phyloP scores from a whole-genome alignment of 2,329 filamentous ascomycete species.

The Fonsecaea monophora region DNA sequence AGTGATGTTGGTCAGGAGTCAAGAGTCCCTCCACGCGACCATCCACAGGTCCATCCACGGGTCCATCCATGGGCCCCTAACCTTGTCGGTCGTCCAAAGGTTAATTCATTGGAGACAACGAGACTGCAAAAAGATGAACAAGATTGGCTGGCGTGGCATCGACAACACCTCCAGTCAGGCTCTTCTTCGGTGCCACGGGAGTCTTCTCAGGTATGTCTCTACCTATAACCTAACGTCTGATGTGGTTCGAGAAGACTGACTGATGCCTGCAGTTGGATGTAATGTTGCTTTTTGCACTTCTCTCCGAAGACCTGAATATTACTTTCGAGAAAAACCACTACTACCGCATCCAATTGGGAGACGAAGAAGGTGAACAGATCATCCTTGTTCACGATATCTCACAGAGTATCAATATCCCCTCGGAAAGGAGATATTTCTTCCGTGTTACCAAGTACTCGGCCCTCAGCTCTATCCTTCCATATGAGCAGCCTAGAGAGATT shows the following conservation, averaged over 20 bases:
- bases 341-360: conserved; percentile 7
- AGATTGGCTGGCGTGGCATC: conserved; percentile 24
- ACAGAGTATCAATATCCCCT: neutral
- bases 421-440: conserved; percentile 3
- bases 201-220: neutral
- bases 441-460: conserved; percentile 28
- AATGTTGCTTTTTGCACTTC: neutral
- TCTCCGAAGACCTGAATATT: conserved; percentile 12
- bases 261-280: neutral
- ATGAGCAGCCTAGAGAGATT: no score
- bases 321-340: conserved; percentile 24
- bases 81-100: neutral
- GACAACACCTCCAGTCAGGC: neutral
- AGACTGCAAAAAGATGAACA: conserved; percentile 14
- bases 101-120: neutral
- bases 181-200: neutral
- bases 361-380: conserved; percentile 10
- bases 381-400: conserved; percentile 25
- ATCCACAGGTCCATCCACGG: neutral
- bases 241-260: neutral
- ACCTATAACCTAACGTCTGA: neutral
- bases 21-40: no score
- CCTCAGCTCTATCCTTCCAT: conserved; percentile 1
- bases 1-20: neutral
- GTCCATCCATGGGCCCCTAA: neutral